Evolutionary conservation across 352 stramenopile species (phyloP).

Genomic region (Phytophthora sp.): DNA sequence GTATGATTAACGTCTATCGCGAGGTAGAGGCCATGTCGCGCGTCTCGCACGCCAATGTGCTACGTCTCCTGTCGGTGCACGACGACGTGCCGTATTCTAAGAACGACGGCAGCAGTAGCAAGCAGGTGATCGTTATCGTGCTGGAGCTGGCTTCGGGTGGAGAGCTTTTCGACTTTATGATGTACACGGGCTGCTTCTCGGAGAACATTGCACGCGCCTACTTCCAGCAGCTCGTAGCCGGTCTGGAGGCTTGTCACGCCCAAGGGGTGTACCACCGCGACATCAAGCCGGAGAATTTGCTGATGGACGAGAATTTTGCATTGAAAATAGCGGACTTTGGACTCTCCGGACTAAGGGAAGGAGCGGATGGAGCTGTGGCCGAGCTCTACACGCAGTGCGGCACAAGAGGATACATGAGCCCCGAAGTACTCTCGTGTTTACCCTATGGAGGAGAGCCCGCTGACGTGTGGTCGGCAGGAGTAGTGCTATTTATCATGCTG

Average conservation of each 20-base stretch:
- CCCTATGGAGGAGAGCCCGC: constrained; percentile 87
- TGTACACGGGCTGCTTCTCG: constrained; percentile 91
- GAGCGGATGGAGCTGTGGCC: constrained; percentile 57
- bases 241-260: constrained; percentile 81
- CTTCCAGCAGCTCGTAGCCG: constrained; percentile 86
- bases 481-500: constrained; percentile 95
- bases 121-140: constrained; percentile 89
- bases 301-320: constrained; percentile 83
- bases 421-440: constrained; percentile 87
- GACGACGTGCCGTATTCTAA: constrained; percentile 78
- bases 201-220: constrained; percentile 89
- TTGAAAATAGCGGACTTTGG: constrained; percentile 97
- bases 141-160: constrained; percentile 87
- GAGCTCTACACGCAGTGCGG: constrained; percentile 90
- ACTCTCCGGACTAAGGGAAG: constrained; percentile 89
- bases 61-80: constrained; percentile 79
- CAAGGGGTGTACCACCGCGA: constrained; percentile 92
- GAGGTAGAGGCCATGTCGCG: constrained; percentile 92
- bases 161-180: constrained; percentile 94
- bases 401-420: constrained; percentile 93
- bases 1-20: constrained; percentile 85
- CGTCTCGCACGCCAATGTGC: constrained; percentile 82
- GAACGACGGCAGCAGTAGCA: constrained; percentile 69
- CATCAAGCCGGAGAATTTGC: constrained; percentile 94
- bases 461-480: constrained; percentile 92